Base-by-base conservation (phyloP, 208 protist species). In the Porcisia hertigi region DNA sequence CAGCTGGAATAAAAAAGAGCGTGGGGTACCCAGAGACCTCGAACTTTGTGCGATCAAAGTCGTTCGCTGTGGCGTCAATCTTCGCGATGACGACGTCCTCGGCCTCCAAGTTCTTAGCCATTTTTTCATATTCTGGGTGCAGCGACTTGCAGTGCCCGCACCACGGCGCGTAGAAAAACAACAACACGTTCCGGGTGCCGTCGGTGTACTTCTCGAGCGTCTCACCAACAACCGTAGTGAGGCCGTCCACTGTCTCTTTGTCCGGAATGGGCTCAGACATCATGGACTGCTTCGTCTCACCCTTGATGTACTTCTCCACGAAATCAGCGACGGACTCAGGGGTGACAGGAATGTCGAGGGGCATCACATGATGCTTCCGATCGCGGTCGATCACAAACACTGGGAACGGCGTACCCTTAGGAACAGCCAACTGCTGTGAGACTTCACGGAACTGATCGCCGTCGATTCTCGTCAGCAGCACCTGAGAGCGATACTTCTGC, bases 111-210 rank as follows among this genome's bases (percentile, higher is more conserved):
- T 76, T 71, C 79, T 86, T 83, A 11, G 92, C 93, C 63, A 97
- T 63, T 53, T 85, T 78, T 39, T 94, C 92, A 62, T 83, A 98
- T 39, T 90, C 91, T 73, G 97, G 97, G 69, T 88, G 86, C 18
- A 99, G 79, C 64, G 91, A 88, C 76, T 97, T 88, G 92, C 98
- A 99, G 92, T 99, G 98, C 36, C 93, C 94, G 78, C 98, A 99
- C 98, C 98, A 99, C 64, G 97, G 96, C 23, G 97, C 98, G 82
- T 98, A 98, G 79, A 99, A 98, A 79, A 98, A 88, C 41, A 99
- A 83, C 54, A 99, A 90, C 20, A 98, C 91, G 79, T 97, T 86
- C 78, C 98, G 97, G 41, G 75, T 80, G 58, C 81, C 69, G 18
- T 80, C 71, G 23, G 89, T 63, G 81, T 94, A 86, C 43, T 89